Base-by-base conservation (phyloP, 495 filamentous ascomycete species). In the Xanthoparmelia taractica region DNA sequence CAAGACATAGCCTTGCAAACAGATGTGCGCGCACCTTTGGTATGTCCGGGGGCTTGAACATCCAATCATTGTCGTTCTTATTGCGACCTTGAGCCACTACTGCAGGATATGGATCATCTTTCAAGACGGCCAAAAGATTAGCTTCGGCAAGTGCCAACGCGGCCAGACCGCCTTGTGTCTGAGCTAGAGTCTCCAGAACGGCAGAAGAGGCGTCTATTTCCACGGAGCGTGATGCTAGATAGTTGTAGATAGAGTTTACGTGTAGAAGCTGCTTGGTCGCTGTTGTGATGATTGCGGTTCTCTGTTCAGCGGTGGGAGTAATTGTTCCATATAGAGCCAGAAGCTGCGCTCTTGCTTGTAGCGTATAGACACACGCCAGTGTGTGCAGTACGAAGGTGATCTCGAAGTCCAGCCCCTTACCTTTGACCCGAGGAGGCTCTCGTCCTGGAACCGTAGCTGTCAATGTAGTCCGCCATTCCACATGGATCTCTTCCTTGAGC, bases 61-160 rank as follows among this genome's bases (percentile, higher is more conserved):
- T 96, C 92, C 92, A 96, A 67, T 95, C 91, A 40, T 81, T 87
- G 72, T 91, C 89, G 65, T 88, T 84, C 34, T 85, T 81, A 68
- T 94, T 92, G 38, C 90, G 80, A 55, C 84, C 82, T 61, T 91
- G 87, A 15, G 89, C 84, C 37, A 91, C 87, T 18, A 83, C 82
- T 4, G 85, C 84, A 1, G 94, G 85, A 68, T 97, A 96, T 0
- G 93, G 90, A 70, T 98, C 94, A 67, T 96, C 92, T 68, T 96
- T 97, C 36, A 93, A 73, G 1, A 97, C 91, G 4, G 91, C 89
- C 3, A 96, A 79, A 8, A 97, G 81, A 0, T 92, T 97, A 0
- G 94, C 93, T 72, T 96, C 91, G 0, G 91, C 89, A 15, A 95
- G 75, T 0, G 91, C 87, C 8, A 97, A 79, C 2, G 81, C 82